A percentile compares a stretch with the other conserved stretches of the same genome.
Conservation (phyloP, 176 grass and related monocot genomes). For the Bothriochloa decipiens region DNA sequence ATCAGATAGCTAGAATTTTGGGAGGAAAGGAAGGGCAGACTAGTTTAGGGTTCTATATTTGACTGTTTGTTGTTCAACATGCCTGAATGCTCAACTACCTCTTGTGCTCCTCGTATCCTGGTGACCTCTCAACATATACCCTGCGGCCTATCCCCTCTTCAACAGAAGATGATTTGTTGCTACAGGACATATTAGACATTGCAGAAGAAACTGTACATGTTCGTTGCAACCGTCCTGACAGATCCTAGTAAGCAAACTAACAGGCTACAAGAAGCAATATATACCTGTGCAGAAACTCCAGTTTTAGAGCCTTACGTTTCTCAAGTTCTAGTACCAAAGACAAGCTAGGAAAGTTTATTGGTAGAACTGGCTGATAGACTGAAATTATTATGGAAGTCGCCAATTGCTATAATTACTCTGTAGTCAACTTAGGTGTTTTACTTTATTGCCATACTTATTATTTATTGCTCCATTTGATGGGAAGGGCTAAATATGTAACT, state of each 20-base stretch:
- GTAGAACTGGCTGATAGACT: background rate
- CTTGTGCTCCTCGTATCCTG: conserved; percentile 44
- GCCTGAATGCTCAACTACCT: background rate
- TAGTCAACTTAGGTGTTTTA: background rate
- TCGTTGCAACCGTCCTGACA: conserved; percentile 62
- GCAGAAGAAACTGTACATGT: conserved; percentile 81
- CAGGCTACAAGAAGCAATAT: conserved; percentile 61
- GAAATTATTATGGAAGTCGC: background rate
- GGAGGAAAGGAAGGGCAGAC: background rate
- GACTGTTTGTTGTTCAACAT: background rate
- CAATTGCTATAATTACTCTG: background rate
- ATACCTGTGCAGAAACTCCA: background rate
- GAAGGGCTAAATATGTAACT: background rate
- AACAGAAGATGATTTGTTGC: conserved; percentile 58
- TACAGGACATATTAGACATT: conserved; percentile 71
- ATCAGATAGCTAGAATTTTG: background rate
- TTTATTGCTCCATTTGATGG: background rate
- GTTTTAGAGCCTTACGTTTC: background rate
- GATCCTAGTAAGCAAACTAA: conserved; percentile 71
- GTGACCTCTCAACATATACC: conserved; percentile 60
- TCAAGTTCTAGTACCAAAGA: conserved; percentile 4
- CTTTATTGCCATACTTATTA: background rate
- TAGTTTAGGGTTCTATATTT: background rate
- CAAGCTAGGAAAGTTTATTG: background rate
- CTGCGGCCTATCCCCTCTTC: conserved; percentile 46